Evolutionary conservation across 306 rosid species (phyloP).

Genomic region (Vigna unguiculata): DNA sequence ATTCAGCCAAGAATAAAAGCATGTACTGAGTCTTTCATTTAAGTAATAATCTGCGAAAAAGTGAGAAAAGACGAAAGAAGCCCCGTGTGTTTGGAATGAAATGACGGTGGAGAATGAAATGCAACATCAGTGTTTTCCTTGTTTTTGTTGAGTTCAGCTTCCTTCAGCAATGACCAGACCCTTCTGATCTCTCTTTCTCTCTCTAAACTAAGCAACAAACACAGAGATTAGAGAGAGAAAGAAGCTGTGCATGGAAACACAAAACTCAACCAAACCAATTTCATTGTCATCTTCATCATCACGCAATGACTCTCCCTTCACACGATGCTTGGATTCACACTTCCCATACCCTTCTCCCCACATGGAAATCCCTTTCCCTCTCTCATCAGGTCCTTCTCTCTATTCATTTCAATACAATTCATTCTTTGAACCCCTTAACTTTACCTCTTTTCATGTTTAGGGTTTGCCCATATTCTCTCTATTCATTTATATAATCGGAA

Average conservation of each 20-base stretch:
- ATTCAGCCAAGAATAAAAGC: too few species aligned
- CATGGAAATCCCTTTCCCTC: conserved; percentile 45
- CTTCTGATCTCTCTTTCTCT: conserved; percentile 38
- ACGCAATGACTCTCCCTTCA: conserved; percentile 21
- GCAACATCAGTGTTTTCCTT: too few species aligned
- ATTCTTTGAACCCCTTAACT: neutral
- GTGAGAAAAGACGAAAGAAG: neutral
- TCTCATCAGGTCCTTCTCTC: conserved; percentile 41
- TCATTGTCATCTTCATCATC: neutral
- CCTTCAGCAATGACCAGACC: conserved; percentile 27
- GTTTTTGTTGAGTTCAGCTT: neutral
- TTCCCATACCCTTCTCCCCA: conserved; percentile 37
- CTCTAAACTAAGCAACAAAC: neutral
- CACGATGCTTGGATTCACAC: conserved; percentile 54
- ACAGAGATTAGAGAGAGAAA: neutral
- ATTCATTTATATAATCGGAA: neutral
- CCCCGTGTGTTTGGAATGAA: neutral
- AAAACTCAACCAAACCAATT: neutral
- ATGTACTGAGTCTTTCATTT: too few species aligned
- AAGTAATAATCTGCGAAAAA: neutral
- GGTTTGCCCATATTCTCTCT: conserved; percentile 12
- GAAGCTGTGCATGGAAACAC: conserved; percentile 43
- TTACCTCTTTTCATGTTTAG: neutral
- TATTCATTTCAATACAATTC: neutral
- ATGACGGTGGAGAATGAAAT: too few species aligned